Percentiles rank a stretch among this genome's conserved stretches.
These are phyloP conservation scores for Fusarium lyarnte DNA, from an alignment of 2,329 filamentous ascomycete species.

Conservation along the genomic window DNA sequence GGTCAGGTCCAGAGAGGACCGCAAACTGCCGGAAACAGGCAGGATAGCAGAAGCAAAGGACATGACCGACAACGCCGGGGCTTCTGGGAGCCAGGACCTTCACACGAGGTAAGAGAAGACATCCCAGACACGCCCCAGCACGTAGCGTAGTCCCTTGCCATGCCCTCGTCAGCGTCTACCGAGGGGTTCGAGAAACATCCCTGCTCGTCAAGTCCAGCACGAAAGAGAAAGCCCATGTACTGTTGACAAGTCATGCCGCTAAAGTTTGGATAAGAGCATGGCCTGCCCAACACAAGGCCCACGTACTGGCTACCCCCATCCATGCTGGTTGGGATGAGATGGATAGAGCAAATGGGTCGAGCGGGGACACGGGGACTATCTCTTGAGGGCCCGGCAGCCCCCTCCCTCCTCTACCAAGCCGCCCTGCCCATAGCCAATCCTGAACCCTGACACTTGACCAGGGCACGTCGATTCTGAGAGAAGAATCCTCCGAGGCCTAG, in stretches of 20 bases:
- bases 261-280: constrained; percentile 34
- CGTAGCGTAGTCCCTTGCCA: constrained; percentile 36
- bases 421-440: constrained; percentile 40
- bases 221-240: constrained; percentile 41
- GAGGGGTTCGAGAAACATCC: constrained; percentile 45
- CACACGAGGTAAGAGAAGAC: constrained; percentile 40
- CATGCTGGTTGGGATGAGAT: constrained; percentile 41
- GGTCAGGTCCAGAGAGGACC: constrained; percentile 36
- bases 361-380: constrained; percentile 45
- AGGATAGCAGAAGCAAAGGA: constrained; percentile 30
- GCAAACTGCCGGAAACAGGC: constrained; percentile 43
- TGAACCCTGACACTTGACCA: constrained; percentile 36
- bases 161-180: constrained; percentile 48
- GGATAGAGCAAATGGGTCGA: constrained; percentile 43
- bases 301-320: constrained; percentile 40
- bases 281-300: constrained; percentile 30
- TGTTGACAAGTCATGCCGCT: constrained; percentile 42
- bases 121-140: constrained; percentile 43
- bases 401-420: constrained; percentile 40
- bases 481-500: constrained; percentile 47
- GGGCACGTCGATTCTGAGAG: constrained; percentile 42
- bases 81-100: constrained; percentile 34
- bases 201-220: constrained; percentile 35
- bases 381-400: constrained; percentile 43
- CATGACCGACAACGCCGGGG: constrained; percentile 32